Conservation (phyloP, 2,329 filamentous ascomycete genomes). For the Calycina herbarum region DNA sequence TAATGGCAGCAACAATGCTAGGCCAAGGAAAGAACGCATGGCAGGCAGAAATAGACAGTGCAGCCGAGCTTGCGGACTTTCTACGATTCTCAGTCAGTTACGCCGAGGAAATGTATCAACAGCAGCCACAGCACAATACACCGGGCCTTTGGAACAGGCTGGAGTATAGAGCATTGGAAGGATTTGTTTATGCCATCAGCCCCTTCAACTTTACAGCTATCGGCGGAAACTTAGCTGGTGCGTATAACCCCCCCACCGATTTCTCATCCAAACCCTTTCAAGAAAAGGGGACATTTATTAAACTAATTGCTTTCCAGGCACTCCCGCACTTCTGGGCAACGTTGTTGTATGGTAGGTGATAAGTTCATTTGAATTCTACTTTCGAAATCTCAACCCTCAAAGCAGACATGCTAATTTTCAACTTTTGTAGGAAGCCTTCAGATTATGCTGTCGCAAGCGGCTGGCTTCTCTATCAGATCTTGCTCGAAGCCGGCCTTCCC, state of each 20-base stretch:
- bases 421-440: slow-evolving; percentile 78
- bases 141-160: slow-evolving; percentile 87
- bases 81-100: slow-evolving; percentile 93
- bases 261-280: no score
- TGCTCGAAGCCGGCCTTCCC: slow-evolving; percentile 87
- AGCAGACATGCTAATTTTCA: no score
- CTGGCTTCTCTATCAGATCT: slow-evolving; percentile 86
- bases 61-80: slow-evolving; percentile 93
- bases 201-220: slow-evolving; percentile 99
- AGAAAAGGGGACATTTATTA: no score
- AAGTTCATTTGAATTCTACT: no score
- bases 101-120: slow-evolving; percentile 83
- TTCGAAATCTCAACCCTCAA: no score
- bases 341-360: slow-evolving; percentile 62
- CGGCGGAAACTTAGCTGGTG: slow-evolving; percentile 68
- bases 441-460: slow-evolving; percentile 86
- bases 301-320: slow-evolving; percentile 50
- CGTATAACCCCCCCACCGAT: no score
- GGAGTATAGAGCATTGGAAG: slow-evolving; percentile 87
- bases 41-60: slow-evolving; percentile 98
- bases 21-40: slow-evolving; percentile 98
- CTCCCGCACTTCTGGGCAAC: slow-evolving; percentile 87
- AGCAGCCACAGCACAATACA: slow-evolving; percentile 82
- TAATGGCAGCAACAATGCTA: slow-evolving; percentile 94
- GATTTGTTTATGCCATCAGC: slow-evolving; percentile 90